Base-by-base conservation (phyloP, 495 filamentous ascomycete genomes). In the Penicillium daleae region DNA sequence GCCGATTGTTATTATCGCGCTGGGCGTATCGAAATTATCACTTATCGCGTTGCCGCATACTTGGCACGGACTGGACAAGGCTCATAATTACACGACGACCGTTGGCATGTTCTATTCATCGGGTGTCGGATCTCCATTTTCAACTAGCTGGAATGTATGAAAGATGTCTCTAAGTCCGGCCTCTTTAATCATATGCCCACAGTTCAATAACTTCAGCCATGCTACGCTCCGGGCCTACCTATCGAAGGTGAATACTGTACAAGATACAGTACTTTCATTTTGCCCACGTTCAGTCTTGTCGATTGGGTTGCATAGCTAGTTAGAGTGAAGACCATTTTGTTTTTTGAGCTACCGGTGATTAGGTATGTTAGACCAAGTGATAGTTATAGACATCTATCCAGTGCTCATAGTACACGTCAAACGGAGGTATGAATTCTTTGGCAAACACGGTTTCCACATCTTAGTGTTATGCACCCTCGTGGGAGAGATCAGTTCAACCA, bases 1-100 rank as follows among this genome's bases (percentile, higher is more conserved):
- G 35, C 31, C 55, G 64, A 59, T 56, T 67, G 51, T 64, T 70
- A 64, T 67, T 67, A 67, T 69, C 63, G 59, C 60, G 63, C 55
- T n/a, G 42, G 40, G 46, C 50, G 57, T 68, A 66, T 66, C 64
- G 55, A 57, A 62, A 56, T 64, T 61, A 67, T 70, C 61, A 57
- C 61, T 64, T 67, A 67, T 66, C 64, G 61, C 56, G 44, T n/a
- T 50, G 54, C 52, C 54, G 46, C 44, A 42, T 57, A 52, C 60
- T 32, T 26, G 32, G 27, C 26, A 21, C 55, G 24, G 42, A 33
- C 32, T 33, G 51, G 31, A 35, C 22, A 10, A 40, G 29, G 29
- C 56, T 15, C 35, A 26, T 57, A 57, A 59, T 35, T 48, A 61
- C 49, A 44, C 48, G 26, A 31, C 15, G 7, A 50, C n/a, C 54